Percentiles rank a stretch among this genome's conserved stretches.
Evolutionary conservation across 805 yeast genomes (phyloP).

Genomic region (Yamadazyma philogaea): DNA sequence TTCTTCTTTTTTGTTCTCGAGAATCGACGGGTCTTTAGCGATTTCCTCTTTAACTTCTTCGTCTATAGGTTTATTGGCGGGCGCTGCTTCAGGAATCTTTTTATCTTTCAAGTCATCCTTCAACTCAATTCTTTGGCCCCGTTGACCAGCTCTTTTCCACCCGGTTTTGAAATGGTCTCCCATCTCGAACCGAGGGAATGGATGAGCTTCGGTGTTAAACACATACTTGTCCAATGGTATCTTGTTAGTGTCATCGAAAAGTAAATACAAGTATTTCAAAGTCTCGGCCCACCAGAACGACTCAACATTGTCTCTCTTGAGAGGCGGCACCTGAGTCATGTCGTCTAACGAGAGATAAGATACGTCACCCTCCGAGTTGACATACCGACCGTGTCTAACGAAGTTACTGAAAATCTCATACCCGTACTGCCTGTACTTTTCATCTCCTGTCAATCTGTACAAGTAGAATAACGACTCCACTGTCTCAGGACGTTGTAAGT

Average conservation of each 20-base stretch:
- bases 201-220: slow-evolving; percentile 92
- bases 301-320: slow-evolving; percentile 71
- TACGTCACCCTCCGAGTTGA: slow-evolving; percentile 39
- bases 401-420: slow-evolving; percentile 78
- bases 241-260: slow-evolving; percentile 65
- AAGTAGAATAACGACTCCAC: slow-evolving; percentile 82
- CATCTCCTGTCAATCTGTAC: slow-evolving; percentile 76
- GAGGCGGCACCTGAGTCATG: slow-evolving; percentile 57
- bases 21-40: slow-evolving; percentile 31
- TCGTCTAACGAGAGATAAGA: slow-evolving; percentile 63
- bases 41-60: slow-evolving; percentile 34
- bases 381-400: slow-evolving; percentile 52
- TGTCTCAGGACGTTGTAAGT: slow-evolving; percentile 90
- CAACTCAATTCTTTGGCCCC: not conserved
- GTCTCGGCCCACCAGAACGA: slow-evolving; percentile 95
- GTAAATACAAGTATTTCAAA: slow-evolving; percentile 74
- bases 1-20: slow-evolving; percentile 26
- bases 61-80: slow-evolving; percentile 36
- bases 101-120: slow-evolving; percentile 19
- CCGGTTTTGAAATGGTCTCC: slow-evolving; percentile 55
- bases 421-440: slow-evolving; percentile 84
- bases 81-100: slow-evolving; percentile 39
- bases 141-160: slow-evolving; percentile 42
- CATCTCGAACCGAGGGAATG: slow-evolving; percentile 71
- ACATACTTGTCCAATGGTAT: slow-evolving; percentile 68